phyloP scores from a whole-genome alignment of 148 eudicot genomes.

The Diospyros kaki region DNA sequence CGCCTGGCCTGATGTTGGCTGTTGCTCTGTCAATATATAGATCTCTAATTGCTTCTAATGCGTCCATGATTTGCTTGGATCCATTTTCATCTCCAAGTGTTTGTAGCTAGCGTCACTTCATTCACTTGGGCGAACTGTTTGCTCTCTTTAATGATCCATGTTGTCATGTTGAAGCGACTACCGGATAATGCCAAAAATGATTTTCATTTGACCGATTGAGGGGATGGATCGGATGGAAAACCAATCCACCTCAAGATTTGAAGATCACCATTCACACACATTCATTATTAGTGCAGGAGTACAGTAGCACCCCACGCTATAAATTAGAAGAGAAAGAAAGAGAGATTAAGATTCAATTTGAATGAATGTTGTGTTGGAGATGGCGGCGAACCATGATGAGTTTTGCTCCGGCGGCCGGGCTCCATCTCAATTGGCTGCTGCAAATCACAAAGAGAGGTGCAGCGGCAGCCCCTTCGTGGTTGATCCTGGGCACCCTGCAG shows the following conservation, averaged over 20 bases:
- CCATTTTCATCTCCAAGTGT: background rate
- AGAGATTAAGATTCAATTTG: background rate
- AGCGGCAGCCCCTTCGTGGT: too few relatives aligned
- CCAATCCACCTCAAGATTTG: conserved; percentile 20
- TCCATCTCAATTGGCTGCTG: too few relatives aligned
- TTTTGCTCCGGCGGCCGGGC: conserved; percentile 3
- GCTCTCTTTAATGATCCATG: background rate
- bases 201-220: conserved; percentile 23
- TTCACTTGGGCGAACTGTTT: background rate
- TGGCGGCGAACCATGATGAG: background rate
- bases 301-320: conserved; percentile 2
- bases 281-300: background rate
- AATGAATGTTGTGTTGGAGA: background rate
- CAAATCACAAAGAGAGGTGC: too few relatives aligned
- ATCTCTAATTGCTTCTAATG: too few relatives aligned
- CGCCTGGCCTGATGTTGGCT: too few relatives aligned
- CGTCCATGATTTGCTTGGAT: too few relatives aligned
- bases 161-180: conserved; percentile 31
- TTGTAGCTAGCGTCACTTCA: background rate
- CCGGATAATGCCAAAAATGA: conserved; percentile 32
- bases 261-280: conserved; percentile 11
- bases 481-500: too few relatives aligned
- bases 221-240: conserved; percentile 5
- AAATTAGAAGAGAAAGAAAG: background rate
- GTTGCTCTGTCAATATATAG: too few relatives aligned